Percentiles rank a stretch among this genome's conserved stretches.
Evolutionary conservation across 768 basidiomycete genomes (phyloP).

Genomic region (Coprinellus micaceus): DNA sequence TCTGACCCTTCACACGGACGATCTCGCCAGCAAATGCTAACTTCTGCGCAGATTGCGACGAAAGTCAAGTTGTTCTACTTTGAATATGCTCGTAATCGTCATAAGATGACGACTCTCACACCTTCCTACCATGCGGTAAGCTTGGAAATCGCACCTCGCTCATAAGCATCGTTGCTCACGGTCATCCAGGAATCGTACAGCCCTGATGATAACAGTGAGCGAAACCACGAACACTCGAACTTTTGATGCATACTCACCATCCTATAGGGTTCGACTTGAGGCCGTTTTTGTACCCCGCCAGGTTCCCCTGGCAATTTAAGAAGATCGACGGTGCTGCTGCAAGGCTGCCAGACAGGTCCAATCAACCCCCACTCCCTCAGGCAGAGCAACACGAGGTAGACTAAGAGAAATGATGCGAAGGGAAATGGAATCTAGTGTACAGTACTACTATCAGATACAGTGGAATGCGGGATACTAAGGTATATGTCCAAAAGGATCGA

Average conservation of each 20-base stretch:
- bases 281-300: slow-evolving; percentile 92
- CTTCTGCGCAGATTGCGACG: slow-evolving; percentile 72
- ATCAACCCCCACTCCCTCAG: slow-evolving; percentile 18
- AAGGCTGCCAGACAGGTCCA: slow-evolving; percentile 66
- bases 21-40: not conserved
- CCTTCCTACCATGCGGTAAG: slow-evolving; percentile 91
- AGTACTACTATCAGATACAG: slow-evolving; percentile 7
- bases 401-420: not conserved
- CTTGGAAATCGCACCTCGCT: slow-evolving; percentile 9
- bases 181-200: slow-evolving; percentile 81
- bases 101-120: slow-evolving; percentile 98
- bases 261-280: slow-evolving; percentile 84
- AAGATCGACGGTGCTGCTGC: slow-evolving; percentile 90
- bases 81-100: slow-evolving; percentile 92
- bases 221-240: not conserved
- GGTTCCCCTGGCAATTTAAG: slow-evolving; percentile 95
- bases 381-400: slow-evolving; percentile 45
- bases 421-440: slow-evolving; percentile 20
- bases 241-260: slow-evolving; percentile 9
- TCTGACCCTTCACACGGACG: not conserved
- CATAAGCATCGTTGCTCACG: not conserved
- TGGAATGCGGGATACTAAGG: slow-evolving; percentile 16
- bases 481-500: slow-evolving; percentile 16
- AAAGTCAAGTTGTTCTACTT: slow-evolving; percentile 98
- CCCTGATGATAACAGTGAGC: slow-evolving; percentile 91